Evolutionary conservation across 805 yeast genomes (phyloP).

Genomic region (Candida nonsorbophila): DNA sequence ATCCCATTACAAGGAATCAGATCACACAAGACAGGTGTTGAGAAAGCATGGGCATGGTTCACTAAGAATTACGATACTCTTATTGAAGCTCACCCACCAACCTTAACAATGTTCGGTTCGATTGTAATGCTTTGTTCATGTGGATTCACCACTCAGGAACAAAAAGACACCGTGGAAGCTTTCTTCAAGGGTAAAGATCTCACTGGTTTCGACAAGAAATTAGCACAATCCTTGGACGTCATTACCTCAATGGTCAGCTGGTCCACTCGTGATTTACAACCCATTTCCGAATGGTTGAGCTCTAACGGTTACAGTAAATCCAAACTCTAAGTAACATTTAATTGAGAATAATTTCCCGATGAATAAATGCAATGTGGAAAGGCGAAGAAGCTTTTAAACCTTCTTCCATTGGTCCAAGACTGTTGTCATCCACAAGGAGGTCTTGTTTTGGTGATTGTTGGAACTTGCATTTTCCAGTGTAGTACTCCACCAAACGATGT

Average conservation of each 20-base stretch:
- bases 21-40: constrained; percentile 57
- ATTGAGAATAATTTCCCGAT: constrained; percentile 12
- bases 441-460: constrained; percentile 15
- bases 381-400: constrained; percentile 32
- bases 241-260: constrained; percentile 52
- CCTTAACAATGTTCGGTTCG: constrained; percentile 71
- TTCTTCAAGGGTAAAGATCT: constrained; percentile 53
- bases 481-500: constrained; percentile 45
- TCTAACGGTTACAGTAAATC: constrained; percentile 22
- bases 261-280: constrained; percentile 50
- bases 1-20: constrained; percentile 74
- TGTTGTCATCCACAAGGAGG: constrained; percentile 12
- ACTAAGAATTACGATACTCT: constrained; percentile 68
- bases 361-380: constrained; percentile 37
- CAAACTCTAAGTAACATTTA: constrained; percentile 3
- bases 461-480: constrained; percentile 37
- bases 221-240: constrained; percentile 61
- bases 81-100: constrained; percentile 68
- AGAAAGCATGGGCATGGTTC: constrained; percentile 70
- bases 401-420: constrained; percentile 28
- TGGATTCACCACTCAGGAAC: constrained; percentile 54
- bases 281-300: constrained; percentile 46
- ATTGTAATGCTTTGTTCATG: constrained; percentile 61
- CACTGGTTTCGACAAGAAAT: constrained; percentile 58
- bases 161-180: constrained; percentile 43